Base-by-base conservation (phyloP, 352 stramenopile species). In the Globisporangium perplexum region DNA sequence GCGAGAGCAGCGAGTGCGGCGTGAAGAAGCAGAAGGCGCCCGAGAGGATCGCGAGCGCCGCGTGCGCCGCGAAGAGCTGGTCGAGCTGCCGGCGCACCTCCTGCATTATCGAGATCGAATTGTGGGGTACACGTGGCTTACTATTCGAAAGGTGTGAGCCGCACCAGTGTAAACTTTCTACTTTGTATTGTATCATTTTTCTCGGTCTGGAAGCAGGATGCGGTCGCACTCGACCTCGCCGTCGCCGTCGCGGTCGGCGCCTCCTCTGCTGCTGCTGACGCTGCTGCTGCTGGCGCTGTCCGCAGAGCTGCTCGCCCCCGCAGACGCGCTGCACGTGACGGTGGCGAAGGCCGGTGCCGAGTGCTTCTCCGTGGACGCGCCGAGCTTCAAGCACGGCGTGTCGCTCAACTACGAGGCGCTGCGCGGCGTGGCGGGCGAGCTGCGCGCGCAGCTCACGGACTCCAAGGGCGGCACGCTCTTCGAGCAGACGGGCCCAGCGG, bases 371-470 rank as follows among this genome's bases (percentile, higher is more conserved):
- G 70, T 95, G 36, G 74, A 90, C 7, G 81, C 74, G 35, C 67
- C 78, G 53, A 72, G 53, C 55, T 85, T 75, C 54, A 89, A 95
- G 60, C 77, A 93, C 58, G 84, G 84, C 43, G 81, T 95, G 48
- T 95, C 84, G 38, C 77, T 95, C 57, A 95, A 93, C 62, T 93
- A 93, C 62, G 78, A 95, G 47, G 78, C 78, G 39, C 57, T 95
- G 7, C 69, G 70, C 24, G 84, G 84, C 49, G 72, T 87, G 57
- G 77, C 82, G 17, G 83, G 91, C 43, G 64, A 69, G n/a, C 66
- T 95, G 28, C 68, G 83, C 46, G 72, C 72, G 18, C 70, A 88
- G 60, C 63, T 95, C 30, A 77, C 64, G 35, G 79, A 89, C 57
- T 76, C 72, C 57, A 74, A 78, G 49, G 62, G 80, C 39, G 57